phyloP scores from a whole-genome alignment of 1,284 basidiomycete species.

The Ustilago crameri region DNA sequence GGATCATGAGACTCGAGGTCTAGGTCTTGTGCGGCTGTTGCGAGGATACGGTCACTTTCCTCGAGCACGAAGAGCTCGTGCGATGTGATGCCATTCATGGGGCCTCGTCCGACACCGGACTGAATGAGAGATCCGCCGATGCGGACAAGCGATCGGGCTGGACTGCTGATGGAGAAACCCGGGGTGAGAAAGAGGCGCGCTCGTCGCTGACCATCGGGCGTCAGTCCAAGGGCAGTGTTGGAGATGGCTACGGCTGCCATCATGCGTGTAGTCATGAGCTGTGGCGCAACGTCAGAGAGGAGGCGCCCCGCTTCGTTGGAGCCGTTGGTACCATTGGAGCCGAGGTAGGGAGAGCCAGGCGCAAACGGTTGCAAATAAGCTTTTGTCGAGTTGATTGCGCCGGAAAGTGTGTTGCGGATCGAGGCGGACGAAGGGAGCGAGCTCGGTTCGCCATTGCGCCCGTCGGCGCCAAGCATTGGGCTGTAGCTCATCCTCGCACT shows the following conservation, averaged over 20 bases:
- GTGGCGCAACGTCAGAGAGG: conserved; percentile 66
- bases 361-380: conserved; percentile 57
- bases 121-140: conserved; percentile 57
- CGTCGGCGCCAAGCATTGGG: conserved; percentile 21
- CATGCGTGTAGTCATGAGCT: conserved; percentile 65
- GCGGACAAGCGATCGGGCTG: conserved; percentile 62
- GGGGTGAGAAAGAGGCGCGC: conserved; percentile 55
- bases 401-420: conserved; percentile 46
- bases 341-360: conserved; percentile 40
- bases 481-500: conserved; percentile 34
- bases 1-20: conserved; percentile 26
- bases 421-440: conserved; percentile 34
- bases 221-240: conserved; percentile 50
- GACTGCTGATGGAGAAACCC: conserved; percentile 59
- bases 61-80: conserved; percentile 64
- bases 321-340: conserved; percentile 17
- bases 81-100: conserved; percentile 57
- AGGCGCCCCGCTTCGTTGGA: conserved; percentile 54
- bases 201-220: conserved; percentile 50
- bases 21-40: conserved; percentile 49
- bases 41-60: conserved; percentile 63
- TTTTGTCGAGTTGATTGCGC: conserved; percentile 52
- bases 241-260: conserved; percentile 62
- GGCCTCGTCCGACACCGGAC: conserved; percentile 56
- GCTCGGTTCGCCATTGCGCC: conserved; percentile 24